Evolutionary conservation across 78 protist species (phyloP).

Genomic region (Pigoraptor vietnamica): DNA sequence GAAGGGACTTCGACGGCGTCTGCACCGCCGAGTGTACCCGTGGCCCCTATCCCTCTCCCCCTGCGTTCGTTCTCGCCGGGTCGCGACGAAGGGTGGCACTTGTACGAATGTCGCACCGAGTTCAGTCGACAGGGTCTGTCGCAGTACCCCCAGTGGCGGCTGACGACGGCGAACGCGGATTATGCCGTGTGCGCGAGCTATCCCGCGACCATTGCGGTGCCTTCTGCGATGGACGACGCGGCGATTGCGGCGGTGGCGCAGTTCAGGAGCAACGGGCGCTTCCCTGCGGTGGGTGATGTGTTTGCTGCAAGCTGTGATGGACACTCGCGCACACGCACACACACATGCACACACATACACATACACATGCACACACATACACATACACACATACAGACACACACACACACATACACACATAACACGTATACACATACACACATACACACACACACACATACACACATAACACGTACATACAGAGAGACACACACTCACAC

Average conservation of each 20-base stretch:
- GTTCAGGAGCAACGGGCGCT: background rate
- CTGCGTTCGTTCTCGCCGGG: background rate
- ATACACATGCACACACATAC: too few relatives aligned
- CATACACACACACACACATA: too few relatives aligned
- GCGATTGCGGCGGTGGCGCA: background rate
- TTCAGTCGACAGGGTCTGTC: background rate
- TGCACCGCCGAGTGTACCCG: too few relatives aligned
- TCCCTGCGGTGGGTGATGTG: background rate
- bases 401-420: too few relatives aligned
- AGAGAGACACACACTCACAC: too few relatives aligned
- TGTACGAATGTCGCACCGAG: background rate
- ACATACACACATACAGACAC: too few relatives aligned
- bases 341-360: too few relatives aligned
- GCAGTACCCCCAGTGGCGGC: background rate
- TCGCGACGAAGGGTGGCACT: background rate
- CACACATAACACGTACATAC: too few relatives aligned
- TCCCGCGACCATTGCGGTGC: background rate
- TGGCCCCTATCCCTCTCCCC: too few relatives aligned
- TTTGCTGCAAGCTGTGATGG: background rate
- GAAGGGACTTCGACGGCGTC: too few relatives aligned
- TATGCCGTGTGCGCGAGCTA: background rate
- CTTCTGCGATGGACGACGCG: background rate
- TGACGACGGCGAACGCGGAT: background rate
- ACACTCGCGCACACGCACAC: too few relatives aligned
- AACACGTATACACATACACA: too few relatives aligned